Base-by-base conservation (phyloP, 805 yeast genomes). In the Babjeviella inositovora region DNA sequence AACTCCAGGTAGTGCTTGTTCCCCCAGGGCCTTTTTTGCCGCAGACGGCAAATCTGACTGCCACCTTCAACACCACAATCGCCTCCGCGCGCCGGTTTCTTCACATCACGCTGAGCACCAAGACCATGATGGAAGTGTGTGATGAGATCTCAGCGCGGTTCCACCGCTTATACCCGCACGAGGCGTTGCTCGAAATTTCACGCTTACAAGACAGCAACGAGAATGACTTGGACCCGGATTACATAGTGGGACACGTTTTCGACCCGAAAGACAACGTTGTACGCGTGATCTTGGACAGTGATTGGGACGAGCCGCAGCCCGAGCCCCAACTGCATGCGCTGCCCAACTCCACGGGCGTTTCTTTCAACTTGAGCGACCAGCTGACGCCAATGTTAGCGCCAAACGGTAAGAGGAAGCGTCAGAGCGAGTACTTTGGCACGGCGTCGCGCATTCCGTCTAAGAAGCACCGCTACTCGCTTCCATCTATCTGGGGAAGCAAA, bases 161-260 rank as follows among this genome's bases (percentile, higher is more conserved):
- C 37, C 41, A 51, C 16, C 70, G 66, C 37, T 49, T 79, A 24
- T 80, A 80, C 32, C 90, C 90, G 0, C 56, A 56, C 12, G 70
- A 62, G 23, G 65, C 58, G 4, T 58, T 60, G 1, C 41, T 77
- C 11, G 53, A 54, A 5, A 63, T 80, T 19, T 47, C 58, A n/a
- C 62, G 64, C 23, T 45, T 80, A 5, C 92, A 79, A 38, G 87
- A 79, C 41, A 44, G 43, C 19, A 62, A 67, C 28, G 61, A 60
- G 27, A 76, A 85, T 33, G 93, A 80, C 39, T 47, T 80, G 27
- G 93, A 80, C 42, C 85, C 85, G 0, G 93, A 77, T 29, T 79
- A 70, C 32, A 29, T 44, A 3, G 74, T 70, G 0, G 60, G 59
- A 7, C 80, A 76, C 34, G 71, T 77, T 5, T 76, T 80, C 35